Base-by-base conservation (phyloP, 352 stramenopile genomes). In the Pythium inflatum region DNA sequence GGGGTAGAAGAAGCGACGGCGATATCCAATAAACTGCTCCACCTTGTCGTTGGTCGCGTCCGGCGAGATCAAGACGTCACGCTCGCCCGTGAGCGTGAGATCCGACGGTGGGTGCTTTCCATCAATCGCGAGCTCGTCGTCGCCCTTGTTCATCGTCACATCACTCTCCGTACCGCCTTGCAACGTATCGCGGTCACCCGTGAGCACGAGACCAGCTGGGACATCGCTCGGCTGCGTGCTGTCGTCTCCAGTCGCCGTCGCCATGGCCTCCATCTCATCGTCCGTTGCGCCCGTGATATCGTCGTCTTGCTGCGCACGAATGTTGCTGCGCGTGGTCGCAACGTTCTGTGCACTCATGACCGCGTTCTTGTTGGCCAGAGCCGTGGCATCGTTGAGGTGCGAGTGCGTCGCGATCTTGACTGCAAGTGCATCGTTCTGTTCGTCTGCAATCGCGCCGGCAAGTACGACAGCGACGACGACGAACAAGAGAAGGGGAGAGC, bases 1-100 rank as follows among this genome's bases (percentile, higher is more conserved):
- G 18, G 76, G 68, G 68, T 74, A 81, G 24, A 49, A 67, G 60
- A 81, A 85, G 54, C 77, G 74, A 30, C 57, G 33, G 33, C 67
- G 66, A 41, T 71, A 79, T 20, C 65, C 55, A 11, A 46, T 34
- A 20, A 43, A 50, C 36, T 58, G 45, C 30, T 63, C 30, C 25
- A 27, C 18, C 27, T 60, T 24, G 18, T 59, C 27, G n/a, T 46
- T 13, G 22, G 50, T 46, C 48, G 28, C 60, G n/a, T 67, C 48
- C 11, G 62, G 62, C 16, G 38, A 41, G 25, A n/a, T 53, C 18
- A 69, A 31, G 38, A 30, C 31, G 24, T 62, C 51, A 6, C 51
- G 50, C 51, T 69, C 62, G 31, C 62, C 62, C 62, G 62, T 69
- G 50, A 62, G 62, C 31, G 50, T 62, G 33, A 60, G 60, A 27